A percentile compares a stretch with the other conserved stretches of the same genome.
Conservation (phyloP, 768 basidiomycete genomes). For the Suillus subalutaceus region DNA sequence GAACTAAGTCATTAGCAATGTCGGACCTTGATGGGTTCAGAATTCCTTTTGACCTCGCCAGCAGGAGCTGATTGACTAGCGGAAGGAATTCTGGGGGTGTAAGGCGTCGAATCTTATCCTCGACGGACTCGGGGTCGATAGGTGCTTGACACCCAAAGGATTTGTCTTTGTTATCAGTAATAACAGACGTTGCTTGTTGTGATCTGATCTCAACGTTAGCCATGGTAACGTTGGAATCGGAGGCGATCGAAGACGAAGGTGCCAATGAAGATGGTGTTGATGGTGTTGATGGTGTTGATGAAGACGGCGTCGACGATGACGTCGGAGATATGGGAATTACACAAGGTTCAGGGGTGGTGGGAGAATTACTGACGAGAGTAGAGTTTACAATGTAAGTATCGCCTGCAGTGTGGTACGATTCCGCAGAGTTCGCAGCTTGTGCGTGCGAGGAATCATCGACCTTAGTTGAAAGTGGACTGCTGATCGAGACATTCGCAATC, state of each 20-base stretch:
- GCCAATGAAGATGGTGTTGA: neutral
- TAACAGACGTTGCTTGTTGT: conserved; percentile 3
- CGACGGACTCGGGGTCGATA: conserved; percentile 1
- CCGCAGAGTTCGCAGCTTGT: neutral
- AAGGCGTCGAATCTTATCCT: conserved; percentile 16
- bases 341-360: neutral
- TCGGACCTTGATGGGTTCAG: conserved; percentile 39
- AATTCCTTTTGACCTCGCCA: conserved; percentile 31
- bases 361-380: neutral
- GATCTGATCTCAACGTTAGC: conserved; percentile 5
- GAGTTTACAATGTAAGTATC: neutral
- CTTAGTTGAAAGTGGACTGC: too few species aligned
- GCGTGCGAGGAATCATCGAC: neutral
- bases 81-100: conserved; percentile 34
- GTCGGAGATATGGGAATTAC: neutral
- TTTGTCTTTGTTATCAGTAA: conserved; percentile 11
- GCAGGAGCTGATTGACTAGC: conserved; percentile 27
- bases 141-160: conserved; percentile 9
- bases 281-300: neutral
- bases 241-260: neutral
- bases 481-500: neutral
- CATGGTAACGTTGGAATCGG: neutral
- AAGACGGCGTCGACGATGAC: neutral
- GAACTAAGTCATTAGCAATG: conserved; percentile 38
- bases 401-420: neutral